Evolutionary conservation across 257 asterid species (phyloP).

Genomic region (Agastache rugosa): DNA sequence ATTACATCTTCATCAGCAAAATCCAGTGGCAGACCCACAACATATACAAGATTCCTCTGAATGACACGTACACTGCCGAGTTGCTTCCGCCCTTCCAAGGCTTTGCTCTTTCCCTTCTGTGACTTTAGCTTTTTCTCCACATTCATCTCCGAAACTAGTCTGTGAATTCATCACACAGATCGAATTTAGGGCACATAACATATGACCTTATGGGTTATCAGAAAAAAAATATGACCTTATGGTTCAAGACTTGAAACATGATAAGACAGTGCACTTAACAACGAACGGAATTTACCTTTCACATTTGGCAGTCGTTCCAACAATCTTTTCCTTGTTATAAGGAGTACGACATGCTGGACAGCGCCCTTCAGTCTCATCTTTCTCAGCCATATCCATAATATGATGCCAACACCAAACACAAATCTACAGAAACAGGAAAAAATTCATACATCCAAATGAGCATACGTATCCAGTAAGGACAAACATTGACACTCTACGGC

Average conservation of each 20-base stretch:
- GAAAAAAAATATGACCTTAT: not conserved
- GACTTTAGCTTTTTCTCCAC: slow-evolving; percentile 70
- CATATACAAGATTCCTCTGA: slow-evolving; percentile 93
- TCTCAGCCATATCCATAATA: slow-evolving; percentile 97
- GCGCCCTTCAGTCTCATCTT: slow-evolving; percentile 90
- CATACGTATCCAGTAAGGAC: slow-evolving; percentile 22
- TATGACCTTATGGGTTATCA: slow-evolving; percentile 1
- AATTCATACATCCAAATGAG: slow-evolving; percentile 23
- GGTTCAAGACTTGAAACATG: slow-evolving; percentile 19
- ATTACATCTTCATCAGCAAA: slow-evolving; percentile 91
- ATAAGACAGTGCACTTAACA: slow-evolving; percentile 21
- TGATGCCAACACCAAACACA: slow-evolving; percentile 99
- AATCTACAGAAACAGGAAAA: slow-evolving; percentile 52
- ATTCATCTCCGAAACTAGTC: slow-evolving; percentile 78
- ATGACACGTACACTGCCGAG: slow-evolving; percentile 89
- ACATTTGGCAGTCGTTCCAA: slow-evolving; percentile 75
- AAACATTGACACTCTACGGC: slow-evolving; percentile 8
- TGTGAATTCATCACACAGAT: slow-evolving; percentile 39
- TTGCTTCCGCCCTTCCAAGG: slow-evolving; percentile 87
- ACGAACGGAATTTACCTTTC: slow-evolving; percentile 56
- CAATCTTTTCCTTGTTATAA: slow-evolving; percentile 97
- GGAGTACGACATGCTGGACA: slow-evolving; percentile 98
- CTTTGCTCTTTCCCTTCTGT: slow-evolving; percentile 77
- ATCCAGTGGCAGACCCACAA: slow-evolving; percentile 91
- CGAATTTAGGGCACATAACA: slow-evolving; percentile 27